These are phyloP conservation scores for Larix kaempferi DNA, from an alignment of 75 land plant genomes.

Conservation along the genomic window DNA sequence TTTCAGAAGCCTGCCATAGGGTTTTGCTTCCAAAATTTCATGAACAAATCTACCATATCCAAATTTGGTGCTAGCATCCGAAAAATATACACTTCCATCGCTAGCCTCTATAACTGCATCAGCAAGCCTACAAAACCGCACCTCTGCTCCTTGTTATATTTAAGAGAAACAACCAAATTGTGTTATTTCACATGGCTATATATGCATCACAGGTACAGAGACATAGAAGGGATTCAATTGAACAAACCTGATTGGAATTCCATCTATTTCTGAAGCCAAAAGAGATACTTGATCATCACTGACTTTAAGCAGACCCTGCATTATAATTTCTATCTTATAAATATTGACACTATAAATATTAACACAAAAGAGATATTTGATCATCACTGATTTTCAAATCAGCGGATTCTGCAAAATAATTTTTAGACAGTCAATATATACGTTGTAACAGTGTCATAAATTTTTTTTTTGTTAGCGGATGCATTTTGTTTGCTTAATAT, in stretches of 20 bases:
- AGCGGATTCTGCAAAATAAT: too few species aligned
- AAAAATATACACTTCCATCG: conserved; percentile 75
- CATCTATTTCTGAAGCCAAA: conserved; percentile 43
- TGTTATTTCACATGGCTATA: too few species aligned
- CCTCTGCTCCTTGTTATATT: conserved; percentile 27
- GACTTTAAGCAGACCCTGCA: conserved; percentile 62
- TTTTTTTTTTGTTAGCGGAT: too few species aligned
- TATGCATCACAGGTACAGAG: too few species aligned
- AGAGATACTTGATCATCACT: conserved; percentile 25
- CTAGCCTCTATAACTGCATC: conserved; percentile 58
- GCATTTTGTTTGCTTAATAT: too few species aligned
- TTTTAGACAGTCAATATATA: too few species aligned
- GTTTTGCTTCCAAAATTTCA: conserved; percentile 60
- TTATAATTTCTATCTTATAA: neutral
- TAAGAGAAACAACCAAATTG: too few species aligned
- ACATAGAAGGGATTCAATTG: neutral
- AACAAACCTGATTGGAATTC: conserved; percentile 46
- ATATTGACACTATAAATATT: too few species aligned
- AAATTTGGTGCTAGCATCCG: conserved; percentile 59
- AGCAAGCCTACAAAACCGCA: conserved; percentile 41
- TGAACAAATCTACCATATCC: conserved; percentile 22
- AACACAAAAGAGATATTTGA: too few species aligned
- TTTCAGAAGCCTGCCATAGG: conserved; percentile 68
- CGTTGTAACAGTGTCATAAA: too few species aligned
- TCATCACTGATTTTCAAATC: too few species aligned